phyloP scores from a whole-genome alignment of 495 filamentous ascomycete genomes.

The Bombardia bombarda region DNA sequence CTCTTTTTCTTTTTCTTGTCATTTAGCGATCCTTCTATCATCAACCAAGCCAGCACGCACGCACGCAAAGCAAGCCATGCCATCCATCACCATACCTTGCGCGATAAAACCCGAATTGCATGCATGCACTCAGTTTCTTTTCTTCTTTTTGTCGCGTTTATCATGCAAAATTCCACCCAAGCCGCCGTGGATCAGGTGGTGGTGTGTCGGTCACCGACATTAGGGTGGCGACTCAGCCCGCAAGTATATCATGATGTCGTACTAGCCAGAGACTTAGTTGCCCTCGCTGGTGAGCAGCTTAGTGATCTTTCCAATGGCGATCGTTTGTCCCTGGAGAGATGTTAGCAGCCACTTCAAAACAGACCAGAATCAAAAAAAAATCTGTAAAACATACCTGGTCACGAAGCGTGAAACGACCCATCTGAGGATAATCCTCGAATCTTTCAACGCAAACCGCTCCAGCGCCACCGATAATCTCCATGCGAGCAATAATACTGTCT shows the following conservation, averaged over 20 bases:
- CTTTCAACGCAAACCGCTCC: conserved; percentile 84
- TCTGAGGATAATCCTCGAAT: conserved; percentile 89
- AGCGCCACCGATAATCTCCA: conserved; percentile 78
- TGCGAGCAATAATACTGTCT: conserved; percentile 83
- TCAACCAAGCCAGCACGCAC: too few relatives aligned
- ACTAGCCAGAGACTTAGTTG: conserved; percentile 8
- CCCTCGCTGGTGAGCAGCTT: conserved; percentile 52
- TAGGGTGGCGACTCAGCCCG: too few relatives aligned
- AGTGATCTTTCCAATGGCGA: conserved; percentile 94
- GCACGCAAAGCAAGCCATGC: too few relatives aligned
- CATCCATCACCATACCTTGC: too few relatives aligned
- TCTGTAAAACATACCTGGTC: conserved; percentile 58
- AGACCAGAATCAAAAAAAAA: background rate
- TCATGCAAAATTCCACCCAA: too few relatives aligned
- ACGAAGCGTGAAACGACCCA: conserved; percentile 90
- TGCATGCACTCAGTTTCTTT: too few relatives aligned
- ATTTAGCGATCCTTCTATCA: too few relatives aligned
- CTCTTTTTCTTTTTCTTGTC: too few relatives aligned
- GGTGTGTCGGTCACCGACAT: too few relatives aligned
- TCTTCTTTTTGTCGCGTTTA: too few relatives aligned
- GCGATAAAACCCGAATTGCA: too few relatives aligned
- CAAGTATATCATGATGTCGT: background rate
- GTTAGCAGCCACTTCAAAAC: conserved; percentile 8
- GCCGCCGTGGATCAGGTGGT: too few relatives aligned
- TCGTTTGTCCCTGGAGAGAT: conserved; percentile 71